Evolutionary conservation across 108 stramenopile genomes (phyloP), one percentile per base, ranked within the genome.

Genomic region (Aureococcus anophagefferens): DNA sequence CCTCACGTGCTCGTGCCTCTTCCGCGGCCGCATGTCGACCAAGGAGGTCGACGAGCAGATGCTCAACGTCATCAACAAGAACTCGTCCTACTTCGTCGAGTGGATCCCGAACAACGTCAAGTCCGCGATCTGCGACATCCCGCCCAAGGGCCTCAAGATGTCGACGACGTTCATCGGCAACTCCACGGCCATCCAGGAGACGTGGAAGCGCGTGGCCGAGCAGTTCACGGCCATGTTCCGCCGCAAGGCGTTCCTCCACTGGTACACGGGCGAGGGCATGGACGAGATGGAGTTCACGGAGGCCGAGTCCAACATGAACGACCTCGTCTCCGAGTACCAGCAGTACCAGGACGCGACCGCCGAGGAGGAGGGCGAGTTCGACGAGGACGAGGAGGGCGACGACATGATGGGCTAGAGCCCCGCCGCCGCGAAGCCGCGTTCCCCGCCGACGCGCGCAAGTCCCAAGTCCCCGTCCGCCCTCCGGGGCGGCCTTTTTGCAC

Each of bases 101-200:
- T 97, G 96, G 96, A 97, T 97, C 82, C 96, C 96, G 71, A 96
- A 97, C 89, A 97, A 97, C 89, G 87, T 97, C 76, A 97, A 97
- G 92, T 92, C 94, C 35, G 95, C 94, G 66, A 94, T 97, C 74
- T 97, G 96, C 76, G 94, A 97, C 89, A 92, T 97, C 68, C 96
- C 96, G 14, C 96, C 94, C 66, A 90, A 87, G 86, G 96, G 96
- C 63, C 82, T 97, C 74, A 90, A 88, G 79, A 93, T 90, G 90
- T 88, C 92, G 35, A 84, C 84, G 75, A 90, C 90, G 63, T 96
- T 96, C 74, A 88, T 96, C 78, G 94, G 94, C 66, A 96, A 96
- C 86, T 86, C 91, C 74, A 95, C 94, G 29, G 94, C 94, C 64
- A 88, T 93, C 78, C 92, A 93, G 83, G 92, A 93, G 80, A 86